phyloP scores from a whole-genome alignment of 768 basidiomycete species.

The Hygrocybe coccinea region DNA sequence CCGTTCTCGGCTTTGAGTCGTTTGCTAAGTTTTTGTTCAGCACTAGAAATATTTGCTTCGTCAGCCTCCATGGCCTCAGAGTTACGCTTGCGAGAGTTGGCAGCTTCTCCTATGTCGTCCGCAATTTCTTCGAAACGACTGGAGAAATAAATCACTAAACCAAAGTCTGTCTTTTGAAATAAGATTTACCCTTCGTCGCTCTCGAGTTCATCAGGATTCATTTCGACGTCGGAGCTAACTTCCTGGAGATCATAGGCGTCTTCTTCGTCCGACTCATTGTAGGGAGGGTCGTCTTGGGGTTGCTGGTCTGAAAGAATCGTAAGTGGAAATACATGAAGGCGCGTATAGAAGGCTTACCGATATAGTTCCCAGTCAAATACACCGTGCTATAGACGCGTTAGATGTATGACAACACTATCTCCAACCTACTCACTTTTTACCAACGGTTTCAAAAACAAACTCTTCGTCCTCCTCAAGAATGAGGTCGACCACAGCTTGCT shows the following conservation, averaged over 20 bases:
- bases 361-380: constrained; percentile 80
- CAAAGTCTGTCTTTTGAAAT: no score
- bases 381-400: constrained; percentile 45
- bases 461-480: constrained; percentile 62
- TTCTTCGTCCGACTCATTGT: constrained; percentile 39
- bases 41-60: constrained; percentile 32
- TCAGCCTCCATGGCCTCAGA: constrained; percentile 43
- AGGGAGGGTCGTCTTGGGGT: constrained; percentile 44
- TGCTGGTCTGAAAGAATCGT: constrained; percentile 44
- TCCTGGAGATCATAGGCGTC: constrained; percentile 65
- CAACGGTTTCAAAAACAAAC: constrained; percentile 64
- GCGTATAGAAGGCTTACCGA: constrained; percentile 43
- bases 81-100: constrained; percentile 63
- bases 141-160: no score
- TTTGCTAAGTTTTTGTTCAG: constrained; percentile 14
- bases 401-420: constrained; percentile 10
- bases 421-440: constrained; percentile 63
- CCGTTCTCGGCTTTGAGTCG: constrained; percentile 18
- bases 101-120: constrained; percentile 38
- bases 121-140: constrained; percentile 75
- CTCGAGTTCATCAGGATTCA: constrained; percentile 57
- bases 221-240: constrained; percentile 79
- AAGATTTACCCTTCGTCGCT: constrained; percentile 51
- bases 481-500: constrained; percentile 68
- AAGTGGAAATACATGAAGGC: background rate